These are phyloP conservation scores for Protea cynaroides DNA, from an alignment of 164 flowering plant species.

Conservation along the genomic window DNA sequence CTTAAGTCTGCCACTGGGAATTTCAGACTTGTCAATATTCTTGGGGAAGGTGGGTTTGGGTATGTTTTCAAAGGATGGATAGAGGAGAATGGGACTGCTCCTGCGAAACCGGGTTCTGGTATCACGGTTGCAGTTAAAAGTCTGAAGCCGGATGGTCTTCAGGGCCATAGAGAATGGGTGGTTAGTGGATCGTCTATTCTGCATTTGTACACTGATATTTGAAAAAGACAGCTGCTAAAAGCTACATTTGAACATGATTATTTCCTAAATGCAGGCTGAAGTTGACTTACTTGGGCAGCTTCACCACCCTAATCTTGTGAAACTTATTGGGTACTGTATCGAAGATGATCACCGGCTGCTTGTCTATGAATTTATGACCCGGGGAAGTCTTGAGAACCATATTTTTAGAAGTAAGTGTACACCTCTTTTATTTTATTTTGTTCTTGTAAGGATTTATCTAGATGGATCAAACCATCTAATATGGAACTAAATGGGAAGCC, in stretches of 20 bases:
- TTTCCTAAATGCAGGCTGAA: slow-evolving; percentile 70
- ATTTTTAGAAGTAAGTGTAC: slow-evolving; percentile 80
- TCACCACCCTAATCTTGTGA: slow-evolving; percentile 92
- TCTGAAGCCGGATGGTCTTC: slow-evolving; percentile 93
- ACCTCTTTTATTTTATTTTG: neutral
- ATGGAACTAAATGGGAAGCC: neutral
- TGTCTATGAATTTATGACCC: slow-evolving; percentile 89
- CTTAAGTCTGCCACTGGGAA: slow-evolving; percentile 91
- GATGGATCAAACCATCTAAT: neutral
- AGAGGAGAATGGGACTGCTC: slow-evolving; percentile 89
- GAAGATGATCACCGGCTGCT: slow-evolving; percentile 95
- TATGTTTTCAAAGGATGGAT: slow-evolving; percentile 98
- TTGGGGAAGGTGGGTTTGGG: slow-evolving; percentile 97
- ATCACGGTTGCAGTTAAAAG: slow-evolving; percentile 92
- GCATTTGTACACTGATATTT: slow-evolving; percentile 16
- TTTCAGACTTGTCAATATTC: slow-evolving; percentile 91
- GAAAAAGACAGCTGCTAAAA: neutral
- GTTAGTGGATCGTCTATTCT: slow-evolving; percentile 47
- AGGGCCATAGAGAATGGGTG: slow-evolving; percentile 99
- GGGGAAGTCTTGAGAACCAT: slow-evolving; percentile 98
- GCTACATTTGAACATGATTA: slow-evolving; percentile 7
- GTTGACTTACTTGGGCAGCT: slow-evolving; percentile 94
- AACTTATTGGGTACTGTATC: slow-evolving; percentile 86
- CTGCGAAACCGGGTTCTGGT: slow-evolving; percentile 91
- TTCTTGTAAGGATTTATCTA: neutral